Evolutionary conservation across 176 grass and related monocot genomes (phyloP).

Genomic region (Lolium perenne): DNA sequence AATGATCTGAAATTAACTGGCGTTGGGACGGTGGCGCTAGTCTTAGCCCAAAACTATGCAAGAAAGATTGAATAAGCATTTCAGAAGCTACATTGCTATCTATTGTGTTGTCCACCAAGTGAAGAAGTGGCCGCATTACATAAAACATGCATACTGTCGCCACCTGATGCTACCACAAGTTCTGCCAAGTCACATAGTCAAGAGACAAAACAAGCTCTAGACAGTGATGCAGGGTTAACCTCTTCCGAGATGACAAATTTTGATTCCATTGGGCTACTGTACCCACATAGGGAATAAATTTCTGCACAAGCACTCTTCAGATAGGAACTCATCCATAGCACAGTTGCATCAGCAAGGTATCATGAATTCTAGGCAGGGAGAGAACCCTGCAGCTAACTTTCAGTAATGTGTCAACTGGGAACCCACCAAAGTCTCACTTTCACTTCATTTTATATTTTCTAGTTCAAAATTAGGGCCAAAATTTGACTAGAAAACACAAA

Average conservation of each 20-base stretch:
- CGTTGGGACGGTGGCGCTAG: too few species aligned
- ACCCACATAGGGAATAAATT: slow-evolving; percentile 54
- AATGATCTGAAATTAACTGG: too few species aligned
- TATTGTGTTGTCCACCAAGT: too few species aligned
- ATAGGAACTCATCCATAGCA: slow-evolving; percentile 61
- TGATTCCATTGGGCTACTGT: slow-evolving; percentile 44
- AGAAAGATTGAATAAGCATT: too few species aligned
- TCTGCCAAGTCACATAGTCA: slow-evolving; percentile 70
- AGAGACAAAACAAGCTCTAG: slow-evolving; percentile 55
- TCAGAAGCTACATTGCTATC: too few species aligned
- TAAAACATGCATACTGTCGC: not conserved
- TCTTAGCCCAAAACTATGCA: too few species aligned
- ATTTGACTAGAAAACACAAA: too few species aligned
- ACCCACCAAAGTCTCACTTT: too few species aligned
- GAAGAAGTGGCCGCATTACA: too few species aligned
- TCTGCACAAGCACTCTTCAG: slow-evolving; percentile 49
- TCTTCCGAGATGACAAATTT: slow-evolving; percentile 52
- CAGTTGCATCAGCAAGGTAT: slow-evolving; percentile 63
- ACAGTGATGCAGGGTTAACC: slow-evolving; percentile 48
- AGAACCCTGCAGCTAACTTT: slow-evolving; percentile 47
- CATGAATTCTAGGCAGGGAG: slow-evolving; percentile 51
- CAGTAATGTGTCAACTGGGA: not conserved
- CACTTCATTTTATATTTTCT: too few species aligned
- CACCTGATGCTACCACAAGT: slow-evolving; percentile 64
- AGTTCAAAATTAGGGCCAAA: too few species aligned